Conservation (phyloP, 2,329 filamentous ascomycete species). For the Fusarium buxicola region DNA sequence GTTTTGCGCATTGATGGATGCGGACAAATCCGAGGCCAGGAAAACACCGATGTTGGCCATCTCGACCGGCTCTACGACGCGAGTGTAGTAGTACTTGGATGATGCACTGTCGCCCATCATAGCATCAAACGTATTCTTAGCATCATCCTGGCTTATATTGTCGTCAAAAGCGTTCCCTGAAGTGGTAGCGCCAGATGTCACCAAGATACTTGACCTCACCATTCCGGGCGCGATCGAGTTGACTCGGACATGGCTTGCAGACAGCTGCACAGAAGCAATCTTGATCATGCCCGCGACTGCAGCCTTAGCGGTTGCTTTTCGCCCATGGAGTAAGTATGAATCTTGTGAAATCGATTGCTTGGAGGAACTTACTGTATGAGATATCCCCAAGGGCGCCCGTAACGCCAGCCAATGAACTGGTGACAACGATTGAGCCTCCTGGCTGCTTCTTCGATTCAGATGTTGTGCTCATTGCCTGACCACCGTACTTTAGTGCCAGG, state of each 20-base stretch:
- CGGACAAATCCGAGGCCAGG: conserved; percentile 23
- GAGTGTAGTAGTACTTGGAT: conserved; percentile 27
- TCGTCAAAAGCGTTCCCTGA: neutral
- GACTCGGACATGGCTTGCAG: conserved; percentile 21
- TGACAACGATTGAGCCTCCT: conserved; percentile 30
- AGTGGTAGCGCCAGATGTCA: neutral
- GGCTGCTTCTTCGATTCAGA: conserved; percentile 16
- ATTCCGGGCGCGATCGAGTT: conserved; percentile 28
- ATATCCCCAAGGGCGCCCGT: conserved; percentile 19
- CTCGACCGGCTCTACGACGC: conserved; percentile 24
- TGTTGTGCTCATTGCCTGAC: conserved; percentile 27
- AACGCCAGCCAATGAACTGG: conserved; percentile 25
- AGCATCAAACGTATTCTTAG: neutral
- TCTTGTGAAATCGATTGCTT: neutral
- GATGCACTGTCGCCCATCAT: neutral
- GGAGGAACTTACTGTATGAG: conserved; percentile 13
- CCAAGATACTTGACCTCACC: conserved; percentile 17
- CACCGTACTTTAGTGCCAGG: conserved; percentile 33
- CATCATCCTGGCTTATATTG: neutral
- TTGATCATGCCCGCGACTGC: conserved; percentile 9
- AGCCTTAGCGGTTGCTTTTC: conserved; percentile 15
- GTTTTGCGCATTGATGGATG: conserved; percentile 30
- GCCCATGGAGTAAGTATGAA: neutral
- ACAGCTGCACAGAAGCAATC: conserved; percentile 22
- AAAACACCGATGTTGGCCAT: conserved; percentile 34